Evolutionary conservation across 371 early-diverging fungal species (phyloP).

Genomic region (Mortierella sp.): DNA sequence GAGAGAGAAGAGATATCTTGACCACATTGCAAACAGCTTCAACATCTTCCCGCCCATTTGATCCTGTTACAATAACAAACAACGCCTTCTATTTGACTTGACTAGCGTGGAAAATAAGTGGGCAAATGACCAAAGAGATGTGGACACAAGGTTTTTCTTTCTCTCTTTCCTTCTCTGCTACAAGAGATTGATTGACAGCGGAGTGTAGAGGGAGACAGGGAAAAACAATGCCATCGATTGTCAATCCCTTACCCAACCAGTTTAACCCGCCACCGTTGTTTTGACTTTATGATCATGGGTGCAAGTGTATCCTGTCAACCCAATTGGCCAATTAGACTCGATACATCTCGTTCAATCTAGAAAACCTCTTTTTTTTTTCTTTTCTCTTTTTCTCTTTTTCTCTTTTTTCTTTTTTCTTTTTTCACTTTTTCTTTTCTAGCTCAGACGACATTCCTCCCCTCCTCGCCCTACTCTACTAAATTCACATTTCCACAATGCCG

Average conservation of each 20-base stretch:
- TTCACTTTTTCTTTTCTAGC: conserved; percentile 1
- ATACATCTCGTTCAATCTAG: not conserved
- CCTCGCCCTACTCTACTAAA: not conserved
- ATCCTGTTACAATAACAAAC: not conserved
- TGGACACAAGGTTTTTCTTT: too few relatives aligned
- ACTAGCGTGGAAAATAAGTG: not conserved
- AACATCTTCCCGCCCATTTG: not conserved
- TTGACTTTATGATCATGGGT: too few relatives aligned
- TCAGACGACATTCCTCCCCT: not conserved
- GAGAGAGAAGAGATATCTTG: too few relatives aligned
- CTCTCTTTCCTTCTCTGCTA: too few relatives aligned
- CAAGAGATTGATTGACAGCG: too few relatives aligned
- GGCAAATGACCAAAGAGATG: not conserved
- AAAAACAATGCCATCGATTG: too few relatives aligned
- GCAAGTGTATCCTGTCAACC: not conserved
- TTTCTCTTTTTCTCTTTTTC: not conserved
- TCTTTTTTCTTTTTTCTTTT: conserved; percentile 5
- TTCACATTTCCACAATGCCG: conserved; percentile 24
- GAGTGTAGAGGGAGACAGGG: too few relatives aligned
- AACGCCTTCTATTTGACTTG: not conserved
- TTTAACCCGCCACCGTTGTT: too few relatives aligned
- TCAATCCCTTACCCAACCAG: too few relatives aligned
- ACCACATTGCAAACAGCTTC: too few relatives aligned
- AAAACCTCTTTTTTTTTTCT: not conserved
- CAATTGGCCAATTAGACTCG: not conserved